Conservation (phyloP, 768 basidiomycete species). For the Mrakia gelida region DNA sequence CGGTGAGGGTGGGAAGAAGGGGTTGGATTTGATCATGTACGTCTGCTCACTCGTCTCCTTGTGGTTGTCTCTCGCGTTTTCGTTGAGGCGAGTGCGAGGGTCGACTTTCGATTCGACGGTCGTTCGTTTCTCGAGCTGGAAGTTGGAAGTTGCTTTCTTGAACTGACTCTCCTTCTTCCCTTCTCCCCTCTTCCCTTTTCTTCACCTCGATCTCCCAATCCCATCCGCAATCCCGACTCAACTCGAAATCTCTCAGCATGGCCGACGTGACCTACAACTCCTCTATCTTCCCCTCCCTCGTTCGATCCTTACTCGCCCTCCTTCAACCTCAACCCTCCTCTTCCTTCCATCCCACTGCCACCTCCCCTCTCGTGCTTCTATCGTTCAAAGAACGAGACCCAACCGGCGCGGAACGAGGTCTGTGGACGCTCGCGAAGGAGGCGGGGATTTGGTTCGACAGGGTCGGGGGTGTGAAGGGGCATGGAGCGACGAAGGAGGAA, state of each 20-base stretch:
- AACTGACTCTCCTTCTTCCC: not conserved
- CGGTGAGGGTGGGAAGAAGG: not conserved
- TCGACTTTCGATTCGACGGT: not conserved
- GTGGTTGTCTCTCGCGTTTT: not conserved
- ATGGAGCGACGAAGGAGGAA: constrained; percentile 64
- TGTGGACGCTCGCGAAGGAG: constrained; percentile 62
- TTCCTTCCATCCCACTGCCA: too few relatives aligned
- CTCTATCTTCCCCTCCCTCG: constrained; percentile 69
- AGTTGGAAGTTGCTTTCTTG: too few relatives aligned
- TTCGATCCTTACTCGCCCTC: constrained; percentile 61
- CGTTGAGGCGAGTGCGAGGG: too few relatives aligned
- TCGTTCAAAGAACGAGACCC: constrained; percentile 84
- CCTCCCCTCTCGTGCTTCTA: constrained; percentile 56
- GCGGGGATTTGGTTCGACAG: constrained; percentile 57
- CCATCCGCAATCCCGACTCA: not conserved
- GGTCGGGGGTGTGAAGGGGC: constrained; percentile 57
- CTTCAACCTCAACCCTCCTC: constrained; percentile 35
- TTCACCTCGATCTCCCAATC: too few relatives aligned
- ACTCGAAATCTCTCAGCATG: not conserved
- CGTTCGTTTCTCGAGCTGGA: too few relatives aligned
- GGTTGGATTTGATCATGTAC: constrained; percentile 15
- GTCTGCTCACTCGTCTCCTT: not conserved
- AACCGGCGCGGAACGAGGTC: constrained; percentile 56
- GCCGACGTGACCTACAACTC: constrained; percentile 68
- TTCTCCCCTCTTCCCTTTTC: not conserved